Percentiles rank a stretch among this genome's conserved stretches.
phyloP scores from a whole-genome alignment of 768 basidiomycete species.

The Epithele typhae region DNA sequence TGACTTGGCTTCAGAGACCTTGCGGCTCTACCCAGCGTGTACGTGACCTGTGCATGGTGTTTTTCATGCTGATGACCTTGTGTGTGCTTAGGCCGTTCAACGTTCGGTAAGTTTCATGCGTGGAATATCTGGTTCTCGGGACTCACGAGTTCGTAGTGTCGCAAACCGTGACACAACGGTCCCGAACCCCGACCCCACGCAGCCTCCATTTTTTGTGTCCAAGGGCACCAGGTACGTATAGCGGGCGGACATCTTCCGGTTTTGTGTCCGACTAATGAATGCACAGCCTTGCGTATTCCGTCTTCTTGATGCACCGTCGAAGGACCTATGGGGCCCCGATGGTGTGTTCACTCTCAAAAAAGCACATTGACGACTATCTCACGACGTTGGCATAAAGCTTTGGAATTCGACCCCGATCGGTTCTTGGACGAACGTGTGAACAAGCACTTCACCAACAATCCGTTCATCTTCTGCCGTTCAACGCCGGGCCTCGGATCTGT shows the following conservation, averaged over 20 bases:
- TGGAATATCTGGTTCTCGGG: neutral
- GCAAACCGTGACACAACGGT: conserved; percentile 20
- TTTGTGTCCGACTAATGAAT: too few relatives aligned
- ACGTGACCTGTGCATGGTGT: conserved; percentile 1
- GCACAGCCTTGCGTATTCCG: conserved; percentile 21
- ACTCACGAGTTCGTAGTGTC: conserved; percentile 7
- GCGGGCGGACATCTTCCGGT: too few relatives aligned
- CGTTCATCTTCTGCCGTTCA: conserved; percentile 71
- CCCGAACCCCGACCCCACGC: conserved; percentile 18
- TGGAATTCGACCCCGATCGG: conserved; percentile 58
- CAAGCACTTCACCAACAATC: conserved; percentile 51
- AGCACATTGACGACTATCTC: too few relatives aligned
- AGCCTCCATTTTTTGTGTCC: conserved; percentile 27
- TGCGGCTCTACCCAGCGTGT: conserved; percentile 36
- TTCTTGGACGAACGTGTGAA: conserved; percentile 56
- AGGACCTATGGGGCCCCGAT: conserved; percentile 56
- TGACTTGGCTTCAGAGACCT: conserved; percentile 33
- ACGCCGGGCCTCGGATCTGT: conserved; percentile 63
- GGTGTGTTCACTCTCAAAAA: conserved; percentile 13
- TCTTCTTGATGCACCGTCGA: conserved; percentile 35
- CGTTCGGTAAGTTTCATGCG: conserved; percentile 13
- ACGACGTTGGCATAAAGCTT: conserved; percentile 15
- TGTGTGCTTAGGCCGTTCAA: conserved; percentile 29
- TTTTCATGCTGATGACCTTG: too few relatives aligned
- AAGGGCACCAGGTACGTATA: conserved; percentile 26